Percentiles rank a stretch among this genome's conserved stretches.
Conservation (phyloP, 129 eudicot species). For the Centella asiatica region DNA sequence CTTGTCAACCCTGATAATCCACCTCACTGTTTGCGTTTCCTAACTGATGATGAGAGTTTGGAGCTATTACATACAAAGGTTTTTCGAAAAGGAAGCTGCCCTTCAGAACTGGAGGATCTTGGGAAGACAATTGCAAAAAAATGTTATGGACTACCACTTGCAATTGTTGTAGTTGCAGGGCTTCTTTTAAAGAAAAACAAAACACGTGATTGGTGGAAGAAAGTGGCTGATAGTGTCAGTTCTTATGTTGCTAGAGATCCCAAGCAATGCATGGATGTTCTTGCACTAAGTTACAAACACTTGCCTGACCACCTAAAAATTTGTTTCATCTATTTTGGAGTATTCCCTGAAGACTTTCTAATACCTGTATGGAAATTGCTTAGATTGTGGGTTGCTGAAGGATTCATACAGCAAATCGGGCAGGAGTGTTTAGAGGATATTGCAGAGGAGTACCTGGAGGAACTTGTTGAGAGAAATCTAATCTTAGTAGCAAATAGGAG, state of each 20-base stretch:
- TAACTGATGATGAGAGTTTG: slow-evolving; percentile 31
- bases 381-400: slow-evolving; percentile 48
- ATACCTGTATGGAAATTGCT: slow-evolving; percentile 39
- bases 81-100: slow-evolving; percentile 25
- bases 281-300: slow-evolving; percentile 46
- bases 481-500: slow-evolving; percentile 33
- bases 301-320: slow-evolving; percentile 33
- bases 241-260: slow-evolving; percentile 33
- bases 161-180: slow-evolving; percentile 42
- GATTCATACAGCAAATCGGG: slow-evolving; percentile 32
- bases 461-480: slow-evolving; percentile 41
- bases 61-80: slow-evolving; percentile 35
- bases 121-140: slow-evolving; percentile 30
- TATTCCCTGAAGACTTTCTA: slow-evolving; percentile 38
- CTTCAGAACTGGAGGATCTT: slow-evolving; percentile 15
- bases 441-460: slow-evolving; percentile 43
- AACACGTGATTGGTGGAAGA: slow-evolving; percentile 34
- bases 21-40: slow-evolving; percentile 28
- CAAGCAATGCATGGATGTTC: slow-evolving; percentile 35
- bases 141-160: slow-evolving; percentile 43
- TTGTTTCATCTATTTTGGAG: slow-evolving; percentile 34
- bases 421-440: slow-evolving; percentile 32
- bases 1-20: slow-evolving; percentile 11
- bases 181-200: slow-evolving; percentile 24
- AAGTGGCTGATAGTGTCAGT: slow-evolving; percentile 33